These are phyloP conservation scores for cucumber (Cucumis sativus) DNA, from an alignment of 306 rosid species.

Conservation along the genomic window DNA sequence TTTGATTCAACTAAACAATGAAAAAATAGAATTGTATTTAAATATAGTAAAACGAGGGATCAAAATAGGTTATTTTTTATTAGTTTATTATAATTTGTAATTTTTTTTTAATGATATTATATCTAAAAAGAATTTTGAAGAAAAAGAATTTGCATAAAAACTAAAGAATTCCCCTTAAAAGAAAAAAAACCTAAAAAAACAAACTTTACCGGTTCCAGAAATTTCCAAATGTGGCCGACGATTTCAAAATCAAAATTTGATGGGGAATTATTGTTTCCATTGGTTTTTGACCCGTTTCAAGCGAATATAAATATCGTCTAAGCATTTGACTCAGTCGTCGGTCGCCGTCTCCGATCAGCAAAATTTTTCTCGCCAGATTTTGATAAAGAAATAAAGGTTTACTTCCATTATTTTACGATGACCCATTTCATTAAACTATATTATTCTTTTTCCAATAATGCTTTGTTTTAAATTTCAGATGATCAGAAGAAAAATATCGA, in stretches of 20 bases:
- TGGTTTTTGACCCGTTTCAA: not conserved
- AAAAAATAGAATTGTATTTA: no score
- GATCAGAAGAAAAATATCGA: not conserved
- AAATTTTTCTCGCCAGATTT: not conserved
- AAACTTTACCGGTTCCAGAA: not conserved
- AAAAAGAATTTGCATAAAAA: no score
- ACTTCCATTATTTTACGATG: not conserved
- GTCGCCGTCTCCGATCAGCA: not conserved
- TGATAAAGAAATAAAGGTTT: not conserved
- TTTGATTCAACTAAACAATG: not conserved
- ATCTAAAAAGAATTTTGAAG: no score
- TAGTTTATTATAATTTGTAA: no score
- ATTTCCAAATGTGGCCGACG: conserved; percentile 2
- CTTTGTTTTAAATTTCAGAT: not conserved
- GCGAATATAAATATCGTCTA: not conserved
- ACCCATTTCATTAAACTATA: not conserved
- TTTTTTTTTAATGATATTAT: no score
- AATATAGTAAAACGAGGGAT: no score
- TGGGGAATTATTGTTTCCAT: not conserved
- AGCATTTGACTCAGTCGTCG: not conserved
- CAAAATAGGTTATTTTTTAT: no score
- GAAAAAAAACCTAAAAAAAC: no score
- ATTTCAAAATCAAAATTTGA: not conserved
- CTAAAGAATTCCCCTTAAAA: not conserved
- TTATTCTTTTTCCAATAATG: not conserved